Conservation (phyloP, 192 early-diverging fungal species). For the Allomyces macrogynus region DNA sequence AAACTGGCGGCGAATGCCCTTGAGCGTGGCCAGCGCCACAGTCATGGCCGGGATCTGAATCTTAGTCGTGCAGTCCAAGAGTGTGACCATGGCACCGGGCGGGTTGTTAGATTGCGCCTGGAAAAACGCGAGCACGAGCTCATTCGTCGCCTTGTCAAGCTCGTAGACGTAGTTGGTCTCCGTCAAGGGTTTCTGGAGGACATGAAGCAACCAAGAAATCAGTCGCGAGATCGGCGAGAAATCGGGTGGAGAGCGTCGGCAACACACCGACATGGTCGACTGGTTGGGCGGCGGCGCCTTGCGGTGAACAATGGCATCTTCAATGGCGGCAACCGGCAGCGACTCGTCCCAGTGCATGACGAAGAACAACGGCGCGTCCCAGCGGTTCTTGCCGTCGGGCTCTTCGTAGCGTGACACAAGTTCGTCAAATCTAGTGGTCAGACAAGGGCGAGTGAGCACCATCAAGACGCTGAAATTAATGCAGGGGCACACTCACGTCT, state of each 20-base stretch:
- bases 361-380: constrained; percentile 91
- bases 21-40: constrained; percentile 60
- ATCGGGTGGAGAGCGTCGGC: not conserved
- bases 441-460: no score
- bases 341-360: constrained; percentile 47
- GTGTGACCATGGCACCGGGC: constrained; percentile 7
- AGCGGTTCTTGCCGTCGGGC: constrained; percentile 66
- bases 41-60: constrained; percentile 43
- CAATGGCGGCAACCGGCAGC: constrained; percentile 44
- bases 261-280: constrained; percentile 51
- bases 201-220: not conserved
- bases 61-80: not conserved
- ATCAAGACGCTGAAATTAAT: no score
- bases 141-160: constrained; percentile 60
- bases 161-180: constrained; percentile 84
- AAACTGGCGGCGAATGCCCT: constrained; percentile 62
- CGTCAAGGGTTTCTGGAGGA: constrained; percentile 53
- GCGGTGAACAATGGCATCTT: constrained; percentile 49
- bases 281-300: constrained; percentile 61
- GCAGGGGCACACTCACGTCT: no score
- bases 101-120: constrained; percentile 12
- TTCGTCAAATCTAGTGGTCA: constrained; percentile 39
- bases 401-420: constrained; percentile 83
- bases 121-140: constrained; percentile 54
- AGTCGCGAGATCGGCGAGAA: not conserved